phyloP scores from a whole-genome alignment of 257 asterid genomes.

The Agastache rugosa region DNA sequence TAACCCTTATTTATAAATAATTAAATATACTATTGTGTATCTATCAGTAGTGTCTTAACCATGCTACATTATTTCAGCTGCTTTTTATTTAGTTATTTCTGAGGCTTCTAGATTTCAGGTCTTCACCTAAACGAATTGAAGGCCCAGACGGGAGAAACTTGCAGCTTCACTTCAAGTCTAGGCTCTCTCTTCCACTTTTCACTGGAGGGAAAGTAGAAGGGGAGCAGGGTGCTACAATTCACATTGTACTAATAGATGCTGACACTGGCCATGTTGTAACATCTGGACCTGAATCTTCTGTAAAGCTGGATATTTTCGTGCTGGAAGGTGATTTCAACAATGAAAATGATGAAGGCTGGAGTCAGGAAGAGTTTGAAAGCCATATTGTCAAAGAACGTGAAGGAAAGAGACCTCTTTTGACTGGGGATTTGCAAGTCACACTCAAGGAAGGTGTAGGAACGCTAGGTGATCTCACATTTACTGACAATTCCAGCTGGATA shows the following conservation, averaged over 20 bases:
- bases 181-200: conserved; percentile 93
- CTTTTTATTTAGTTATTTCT: conserved; percentile 19
- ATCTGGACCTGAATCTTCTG: conserved; percentile 83
- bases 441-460: conserved; percentile 99
- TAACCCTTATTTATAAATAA: neutral
- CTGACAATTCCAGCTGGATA: conserved; percentile 98
- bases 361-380: conserved; percentile 87
- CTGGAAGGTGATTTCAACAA: conserved; percentile 96
- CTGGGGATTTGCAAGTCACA: conserved; percentile 83
- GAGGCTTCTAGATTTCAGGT: conserved; percentile 51
- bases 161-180: conserved; percentile 83
- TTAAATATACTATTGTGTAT: neutral
- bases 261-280: conserved; percentile 77
- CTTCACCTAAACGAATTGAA: conserved; percentile 85
- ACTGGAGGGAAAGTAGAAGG: conserved; percentile 99
- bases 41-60: neutral
- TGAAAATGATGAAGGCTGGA: conserved; percentile 88
- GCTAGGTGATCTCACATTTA: conserved; percentile 88
- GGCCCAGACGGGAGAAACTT: conserved; percentile 92
- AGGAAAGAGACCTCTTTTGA: conserved; percentile 92
- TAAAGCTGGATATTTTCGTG: conserved; percentile 84
- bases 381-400: conserved; percentile 96
- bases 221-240: conserved; percentile 94
- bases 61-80: neutral
- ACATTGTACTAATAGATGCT: conserved; percentile 78